Evolutionary conservation across 2,329 filamentous ascomycete genomes (phyloP), one percentile per base, ranked within the genome.

Genomic region (Elsinoe necatrix): DNA sequence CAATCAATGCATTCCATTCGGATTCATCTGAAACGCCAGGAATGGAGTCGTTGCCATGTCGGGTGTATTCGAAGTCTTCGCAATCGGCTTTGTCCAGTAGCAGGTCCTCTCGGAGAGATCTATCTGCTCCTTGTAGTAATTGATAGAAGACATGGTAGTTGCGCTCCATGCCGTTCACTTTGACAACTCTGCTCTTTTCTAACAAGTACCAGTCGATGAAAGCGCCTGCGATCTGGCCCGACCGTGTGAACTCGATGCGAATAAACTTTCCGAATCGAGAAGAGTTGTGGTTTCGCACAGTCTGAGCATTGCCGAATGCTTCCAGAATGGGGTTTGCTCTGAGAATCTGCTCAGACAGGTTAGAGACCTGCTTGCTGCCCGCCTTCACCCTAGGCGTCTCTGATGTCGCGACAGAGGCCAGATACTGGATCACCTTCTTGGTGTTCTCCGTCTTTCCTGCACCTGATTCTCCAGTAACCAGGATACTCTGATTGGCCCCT

Each of bases 101-200:
- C 57, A 97, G 85, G 11, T 88, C 83, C 55, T 84, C 81, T 64
- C 87, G 90, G 73, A 91, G 81, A 48, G 78, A 75, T 21, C 75
- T 71, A 66, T 89, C 86, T 0, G 91, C 89, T 21, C 95, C 93
- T 63, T 87, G 87, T 3, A 98, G 76, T 14, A 98, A 79, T 71
- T 98, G 95, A 68, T 98, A 98, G 71, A 98, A 98, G 57, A 98
- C 79, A 69, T 98, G 93, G 69, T 98, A 98, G 66, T 95, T 98
- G 55, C 93, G 84, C 73, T 98, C 93, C 57, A 89, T 87, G 0
- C 81, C 68, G 66, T 95, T 95, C 60, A 95, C 82, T 41, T 85
- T 85, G 18, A 98, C 92, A 6, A 98, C 93, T 64, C 93, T 83
- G n/a, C 93, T 98, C 72, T 98, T 98, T 68, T 98, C 93, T 12